Conservation (phyloP, 2,329 filamentous ascomycete genomes). For the Chaetomium strumarium region DNA sequence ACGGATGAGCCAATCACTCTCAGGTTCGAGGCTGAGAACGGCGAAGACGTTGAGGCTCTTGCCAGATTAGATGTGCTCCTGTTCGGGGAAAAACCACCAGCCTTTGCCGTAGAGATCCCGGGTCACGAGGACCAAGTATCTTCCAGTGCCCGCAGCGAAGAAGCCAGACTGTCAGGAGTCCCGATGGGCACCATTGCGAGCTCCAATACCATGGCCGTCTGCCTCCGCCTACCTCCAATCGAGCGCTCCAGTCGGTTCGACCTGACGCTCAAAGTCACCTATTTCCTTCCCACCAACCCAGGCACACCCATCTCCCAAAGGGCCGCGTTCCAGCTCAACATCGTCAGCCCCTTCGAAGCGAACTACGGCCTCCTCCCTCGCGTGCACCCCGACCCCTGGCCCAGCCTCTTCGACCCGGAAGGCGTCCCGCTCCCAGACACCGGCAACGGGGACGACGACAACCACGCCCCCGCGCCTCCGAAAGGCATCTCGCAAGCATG, state of each 20-base stretch:
- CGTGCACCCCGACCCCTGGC: slow-evolving; percentile 74
- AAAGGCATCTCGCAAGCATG: slow-evolving; percentile 73
- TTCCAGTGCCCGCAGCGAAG: slow-evolving; percentile 31
- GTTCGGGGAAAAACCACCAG: slow-evolving; percentile 50
- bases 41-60: slow-evolving; percentile 72
- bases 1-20: slow-evolving; percentile 71
- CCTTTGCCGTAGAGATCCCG: slow-evolving; percentile 35
- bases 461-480: slow-evolving; percentile 28
- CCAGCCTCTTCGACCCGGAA: slow-evolving; percentile 71
- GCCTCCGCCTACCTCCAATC: slow-evolving; percentile 46
- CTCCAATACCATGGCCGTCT: slow-evolving; percentile 37
- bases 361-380: slow-evolving; percentile 82
- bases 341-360: slow-evolving; percentile 83
- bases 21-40: slow-evolving; percentile 66
- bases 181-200: slow-evolving; percentile 43
- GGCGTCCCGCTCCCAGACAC: slow-evolving; percentile 34
- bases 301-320: slow-evolving; percentile 76
- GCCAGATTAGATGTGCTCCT: slow-evolving; percentile 65
- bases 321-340: slow-evolving; percentile 59
- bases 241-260: slow-evolving; percentile 53
- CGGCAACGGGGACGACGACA: slow-evolving; percentile 25
- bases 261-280: slow-evolving; percentile 66
- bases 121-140: slow-evolving; percentile 21
- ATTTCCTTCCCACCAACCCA: slow-evolving; percentile 72
- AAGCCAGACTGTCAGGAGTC: slow-evolving; percentile 38